Base-by-base conservation (phyloP, 805 yeast genomes). In the Candida odintsovae region DNA sequence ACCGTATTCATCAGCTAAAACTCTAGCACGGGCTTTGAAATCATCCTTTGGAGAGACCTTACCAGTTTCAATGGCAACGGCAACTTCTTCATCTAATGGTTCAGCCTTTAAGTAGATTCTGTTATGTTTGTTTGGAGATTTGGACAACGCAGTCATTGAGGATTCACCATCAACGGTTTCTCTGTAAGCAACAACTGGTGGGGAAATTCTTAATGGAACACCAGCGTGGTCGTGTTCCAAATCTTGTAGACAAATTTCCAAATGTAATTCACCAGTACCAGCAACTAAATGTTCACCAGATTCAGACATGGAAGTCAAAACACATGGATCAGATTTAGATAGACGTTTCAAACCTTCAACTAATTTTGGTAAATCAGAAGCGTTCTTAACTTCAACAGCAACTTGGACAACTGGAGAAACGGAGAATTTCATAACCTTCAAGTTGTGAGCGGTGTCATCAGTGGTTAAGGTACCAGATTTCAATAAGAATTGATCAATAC, bases 51-150 rank as follows among this genome's bases (percentile, higher is more conserved):
- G 87, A 76, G 81, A 78, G 71, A 92, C 78, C 73, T 79, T 82
- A 80, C 98, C 98, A 55, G 70, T 61, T 83, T 92, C 99, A 69
- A 92, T 92, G 68, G 96, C 99, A 58, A 75, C 70, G 59, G 95
- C 73, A 61, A 83, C 84, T 78, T 92, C 98, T 80, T 94, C 98
- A 62, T 82, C 88, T 62, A 92, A 72, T 71, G 99, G 97, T 75
- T 86, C 83, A 72, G 98, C 98, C 80, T 86, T 90, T 69, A 92
- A 82, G 86, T 89, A 92, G 72, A 92, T 82, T 87, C 99, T 92
- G 96, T 92, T 92, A 80, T 92, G 99, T 89, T 92, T 92, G 95
- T 92, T 92, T 77, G 98, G 98, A 72, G 99, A 92, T 83, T 92
- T 92, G 62, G 99, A 90, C 69, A 92, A 82, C 67, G 99, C 98